These are phyloP conservation scores for Pichia gijzeniarum DNA, from an alignment of 805 yeast species.

Conservation along the genomic window DNA sequence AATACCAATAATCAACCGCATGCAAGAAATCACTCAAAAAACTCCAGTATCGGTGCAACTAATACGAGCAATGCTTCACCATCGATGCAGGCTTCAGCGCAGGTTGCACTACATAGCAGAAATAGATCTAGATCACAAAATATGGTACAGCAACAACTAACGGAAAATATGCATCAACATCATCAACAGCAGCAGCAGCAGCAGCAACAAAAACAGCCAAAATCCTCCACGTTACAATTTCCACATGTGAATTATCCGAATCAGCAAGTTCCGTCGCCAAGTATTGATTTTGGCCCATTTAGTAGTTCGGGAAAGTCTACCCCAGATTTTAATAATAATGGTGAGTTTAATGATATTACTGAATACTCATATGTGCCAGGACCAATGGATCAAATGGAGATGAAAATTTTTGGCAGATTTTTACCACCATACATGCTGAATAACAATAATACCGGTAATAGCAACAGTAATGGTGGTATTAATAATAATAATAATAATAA, in stretches of 20 bases:
- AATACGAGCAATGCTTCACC: too few relatives aligned
- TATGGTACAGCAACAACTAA: too few relatives aligned
- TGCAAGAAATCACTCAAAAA: too few relatives aligned
- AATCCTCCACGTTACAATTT: neutral
- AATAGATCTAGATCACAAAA: neutral
- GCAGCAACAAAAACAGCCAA: neutral
- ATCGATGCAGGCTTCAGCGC: too few relatives aligned
- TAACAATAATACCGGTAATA: conserved; percentile 14
- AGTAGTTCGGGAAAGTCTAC: neutral
- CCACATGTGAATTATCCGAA: neutral
- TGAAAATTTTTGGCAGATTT: conserved; percentile 77
- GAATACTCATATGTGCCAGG: conserved; percentile 58
- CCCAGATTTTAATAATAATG: neutral
- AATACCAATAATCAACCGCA: too few relatives aligned
- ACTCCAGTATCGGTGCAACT: too few relatives aligned
- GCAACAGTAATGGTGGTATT: conserved; percentile 9
- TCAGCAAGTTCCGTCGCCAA: neutral
- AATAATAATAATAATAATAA: neutral
- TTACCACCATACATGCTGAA: conserved; percentile 78
- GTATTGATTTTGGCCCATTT: neutral
- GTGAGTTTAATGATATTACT: conserved; percentile 7
- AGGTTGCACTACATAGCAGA: neutral
- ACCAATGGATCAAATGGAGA: conserved; percentile 76
- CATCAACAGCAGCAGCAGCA: neutral
- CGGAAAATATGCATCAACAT: too few relatives aligned